These are phyloP conservation scores for Macrophomina pseudophaseolina DNA, from an alignment of 2,329 filamentous ascomycete genomes.

Conservation along the genomic window DNA sequence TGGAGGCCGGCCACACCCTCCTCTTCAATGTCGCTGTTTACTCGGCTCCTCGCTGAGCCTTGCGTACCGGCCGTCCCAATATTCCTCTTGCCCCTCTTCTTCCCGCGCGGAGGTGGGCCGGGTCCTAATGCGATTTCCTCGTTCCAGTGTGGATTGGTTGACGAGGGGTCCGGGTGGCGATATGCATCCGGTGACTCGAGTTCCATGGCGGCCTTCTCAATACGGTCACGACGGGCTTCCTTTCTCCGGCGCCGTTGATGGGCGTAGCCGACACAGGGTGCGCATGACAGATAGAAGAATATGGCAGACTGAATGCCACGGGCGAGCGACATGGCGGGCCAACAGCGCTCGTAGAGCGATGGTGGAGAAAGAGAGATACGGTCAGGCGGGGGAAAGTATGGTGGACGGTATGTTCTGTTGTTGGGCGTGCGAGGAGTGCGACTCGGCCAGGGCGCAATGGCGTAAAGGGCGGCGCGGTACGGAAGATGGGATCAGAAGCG, in stretches of 20 bases:
- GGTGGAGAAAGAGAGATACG: not conserved
- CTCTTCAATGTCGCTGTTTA: slow-evolving; percentile 42
- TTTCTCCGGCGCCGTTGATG: slow-evolving; percentile 73
- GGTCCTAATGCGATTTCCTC: slow-evolving; percentile 87
- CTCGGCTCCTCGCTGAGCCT: slow-evolving; percentile 50
- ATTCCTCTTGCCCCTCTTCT: slow-evolving; percentile 64
- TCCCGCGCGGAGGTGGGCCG: slow-evolving; percentile 66
- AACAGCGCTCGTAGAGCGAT: not conserved
- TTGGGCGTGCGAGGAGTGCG: not conserved
- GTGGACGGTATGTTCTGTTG: not conserved
- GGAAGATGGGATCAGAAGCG: slow-evolving; percentile 4
- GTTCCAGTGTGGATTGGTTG: slow-evolving; percentile 86
- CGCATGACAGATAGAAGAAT: slow-evolving; percentile 79
- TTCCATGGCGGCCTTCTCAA: slow-evolving; percentile 68
- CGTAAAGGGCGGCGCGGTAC: slow-evolving; percentile 1
- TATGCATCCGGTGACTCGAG: slow-evolving; percentile 75
- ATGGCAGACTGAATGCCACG: slow-evolving; percentile 72
- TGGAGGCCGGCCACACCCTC: slow-evolving; percentile 29
- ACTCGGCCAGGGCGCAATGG: slow-evolving; percentile 10
- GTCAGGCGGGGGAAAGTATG: not conserved
- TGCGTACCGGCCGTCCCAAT: slow-evolving; percentile 64
- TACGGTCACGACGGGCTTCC: slow-evolving; percentile 70
- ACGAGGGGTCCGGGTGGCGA: slow-evolving; percentile 79
- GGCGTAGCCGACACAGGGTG: slow-evolving; percentile 74
- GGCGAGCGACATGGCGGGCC: slow-evolving; percentile 43